phyloP scores from a whole-genome alignment of 2,329 filamentous ascomycete genomes.

The Endocalyx cinctus region DNA sequence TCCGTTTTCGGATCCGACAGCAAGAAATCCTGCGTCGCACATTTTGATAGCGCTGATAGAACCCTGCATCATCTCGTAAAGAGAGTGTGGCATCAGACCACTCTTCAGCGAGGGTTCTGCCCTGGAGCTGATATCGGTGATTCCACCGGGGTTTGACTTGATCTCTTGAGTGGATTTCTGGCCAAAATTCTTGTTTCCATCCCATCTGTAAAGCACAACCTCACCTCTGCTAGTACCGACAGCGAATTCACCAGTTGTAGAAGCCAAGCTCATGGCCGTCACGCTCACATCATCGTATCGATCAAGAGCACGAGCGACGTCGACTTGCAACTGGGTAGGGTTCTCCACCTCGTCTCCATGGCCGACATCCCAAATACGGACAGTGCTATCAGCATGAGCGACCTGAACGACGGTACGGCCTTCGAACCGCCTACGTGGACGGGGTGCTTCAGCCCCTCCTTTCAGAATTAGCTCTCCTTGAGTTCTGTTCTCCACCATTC shows the following conservation, averaged over 20 bases:
- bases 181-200: constrained; percentile 69
- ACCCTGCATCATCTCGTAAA: constrained; percentile 81
- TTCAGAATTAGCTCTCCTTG: constrained; percentile 73
- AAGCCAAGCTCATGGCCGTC: constrained; percentile 72
- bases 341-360: constrained; percentile 95
- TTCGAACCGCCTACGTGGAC: constrained; percentile 72
- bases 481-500: constrained; percentile 78
- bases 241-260: constrained; percentile 78
- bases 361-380: constrained; percentile 91
- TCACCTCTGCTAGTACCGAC: constrained; percentile 82
- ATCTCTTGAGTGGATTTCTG: constrained; percentile 50
- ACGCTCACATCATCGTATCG: constrained; percentile 75
- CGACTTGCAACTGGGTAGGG: constrained; percentile 72
- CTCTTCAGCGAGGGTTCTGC: constrained; percentile 71
- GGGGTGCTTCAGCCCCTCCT: constrained; percentile 70
- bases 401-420: constrained; percentile 79
- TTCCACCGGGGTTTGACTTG: constrained; percentile 59
- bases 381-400: constrained; percentile 83
- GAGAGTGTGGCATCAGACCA: constrained; percentile 71
- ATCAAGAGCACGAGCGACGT: constrained; percentile 76
- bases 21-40: constrained; percentile 91
- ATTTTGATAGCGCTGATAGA: constrained; percentile 74
- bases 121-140: constrained; percentile 70
- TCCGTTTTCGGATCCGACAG: constrained; percentile 78
- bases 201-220: constrained; percentile 82